These are phyloP conservation scores for Hirsutella rhossiliensis DNA, from an alignment of 2,329 filamentous ascomycete species.

Conservation along the genomic window DNA sequence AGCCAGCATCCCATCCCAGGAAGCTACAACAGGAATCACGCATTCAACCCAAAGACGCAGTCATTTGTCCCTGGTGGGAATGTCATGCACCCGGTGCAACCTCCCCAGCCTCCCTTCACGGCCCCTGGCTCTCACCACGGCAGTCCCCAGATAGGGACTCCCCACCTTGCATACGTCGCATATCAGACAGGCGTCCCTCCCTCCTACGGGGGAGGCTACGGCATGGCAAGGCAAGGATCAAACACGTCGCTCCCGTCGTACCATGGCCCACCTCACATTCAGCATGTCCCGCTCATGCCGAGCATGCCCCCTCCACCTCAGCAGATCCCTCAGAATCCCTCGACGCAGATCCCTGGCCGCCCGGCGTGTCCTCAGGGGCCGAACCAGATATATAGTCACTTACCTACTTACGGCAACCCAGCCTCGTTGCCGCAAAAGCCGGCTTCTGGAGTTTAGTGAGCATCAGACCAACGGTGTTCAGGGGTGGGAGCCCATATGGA, in stretches of 20 bases:
- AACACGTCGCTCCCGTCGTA: slow-evolving; percentile 42
- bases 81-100: slow-evolving; percentile 35
- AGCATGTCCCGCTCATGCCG: slow-evolving; percentile 28
- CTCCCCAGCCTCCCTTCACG: slow-evolving; percentile 34
- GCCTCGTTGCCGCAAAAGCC: slow-evolving; percentile 49
- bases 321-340: slow-evolving; percentile 29
- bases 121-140: slow-evolving; percentile 37
- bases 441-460: slow-evolving; percentile 31
- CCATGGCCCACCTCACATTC: slow-evolving; percentile 23
- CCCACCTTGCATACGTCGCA: slow-evolving; percentile 35
- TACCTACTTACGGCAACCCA: slow-evolving; percentile 47
- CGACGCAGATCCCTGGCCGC: slow-evolving; percentile 33
- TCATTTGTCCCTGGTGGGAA: slow-evolving; percentile 64
- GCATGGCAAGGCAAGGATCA: slow-evolving; percentile 45
- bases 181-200: slow-evolving; percentile 34
- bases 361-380: slow-evolving; percentile 29
- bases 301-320: slow-evolving; percentile 25
- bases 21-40: slow-evolving; percentile 64
- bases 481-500: slow-evolving; percentile 8
- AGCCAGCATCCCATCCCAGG: slow-evolving; percentile 75
- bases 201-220: slow-evolving; percentile 37
- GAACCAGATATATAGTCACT: slow-evolving; percentile 35
- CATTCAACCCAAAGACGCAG: slow-evolving; percentile 90
- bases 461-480: slow-evolving; percentile 15
- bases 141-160: slow-evolving; percentile 40